Evolutionary conservation across 1,284 basidiomycete species (phyloP), one percentile per base, ranked within the genome.

Genomic region (Mycosarcoma mackinlayi): DNA sequence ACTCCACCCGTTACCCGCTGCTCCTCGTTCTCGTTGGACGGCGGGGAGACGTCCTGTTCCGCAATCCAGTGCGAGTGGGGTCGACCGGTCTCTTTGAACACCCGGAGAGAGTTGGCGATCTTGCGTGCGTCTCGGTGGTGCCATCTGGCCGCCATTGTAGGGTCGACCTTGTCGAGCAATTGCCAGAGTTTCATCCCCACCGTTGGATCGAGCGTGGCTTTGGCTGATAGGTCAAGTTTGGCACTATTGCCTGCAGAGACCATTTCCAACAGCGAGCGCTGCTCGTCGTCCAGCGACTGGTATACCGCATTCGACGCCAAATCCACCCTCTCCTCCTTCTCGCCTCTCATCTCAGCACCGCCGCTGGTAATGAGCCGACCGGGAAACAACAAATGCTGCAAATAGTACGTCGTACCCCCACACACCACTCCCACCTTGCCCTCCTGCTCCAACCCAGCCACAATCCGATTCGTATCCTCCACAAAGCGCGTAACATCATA

Each of bases 401-500:
- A 90, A 88, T 96, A 99, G 83, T 99, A 99, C 16, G 92, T 90
- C 0, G 95, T 98, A 7, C 95, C 95, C 3, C 95, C 95, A 42
- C 95, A 94, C 4, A 96, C 85, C 53, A 99, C 91, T 0, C 94
- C 94, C 7, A 97, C 83, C 53, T 89, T 85, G 1, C 30, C 30
- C 23, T 25, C 23, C 2, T 4, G 10, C 8, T 3, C 18, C 40
- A 70, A 23, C 8, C n/a, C 33, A 0, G 14, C 19, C 10, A 30
- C 61, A 16, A 78, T 64, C 19, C 50, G 45, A 62, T 73, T 59
- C 3, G 84, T 81, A 50, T 85, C 84, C 1, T 39, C 42, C 14
- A 80, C 59, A 53, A 85, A 85, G 25, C 76, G 70, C 31, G 75
- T 78, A 16, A 85, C 80, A 30, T 92, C 87, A 76, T 94, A 94